Evolutionary conservation across 2,329 filamentous ascomycete species (phyloP).

Genomic region (Trichoderma aggressivum): DNA sequence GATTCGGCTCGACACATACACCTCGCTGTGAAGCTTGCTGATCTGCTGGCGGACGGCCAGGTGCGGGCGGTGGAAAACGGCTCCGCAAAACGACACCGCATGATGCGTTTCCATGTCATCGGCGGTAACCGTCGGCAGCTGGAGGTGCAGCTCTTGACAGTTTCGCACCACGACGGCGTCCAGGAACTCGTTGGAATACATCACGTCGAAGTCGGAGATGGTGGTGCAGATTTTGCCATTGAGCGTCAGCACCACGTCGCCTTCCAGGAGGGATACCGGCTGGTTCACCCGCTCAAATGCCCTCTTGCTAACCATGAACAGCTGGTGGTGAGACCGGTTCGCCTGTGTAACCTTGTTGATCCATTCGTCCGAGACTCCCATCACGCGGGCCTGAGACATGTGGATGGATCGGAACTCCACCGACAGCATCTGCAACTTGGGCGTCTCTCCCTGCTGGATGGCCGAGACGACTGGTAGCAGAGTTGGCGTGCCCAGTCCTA

Average conservation of each 20-base stretch:
- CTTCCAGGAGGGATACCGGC: slow-evolving; percentile 68
- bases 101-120: slow-evolving; percentile 90
- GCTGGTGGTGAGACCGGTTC: slow-evolving; percentile 88
- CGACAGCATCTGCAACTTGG: slow-evolving; percentile 83
- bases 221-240: slow-evolving; percentile 91
- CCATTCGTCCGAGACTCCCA: slow-evolving; percentile 96
- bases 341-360: slow-evolving; percentile 84
- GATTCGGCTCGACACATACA: slow-evolving; percentile 87
- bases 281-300: slow-evolving; percentile 57
- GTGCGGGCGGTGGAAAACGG: slow-evolving; percentile 87
- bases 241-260: slow-evolving; percentile 86
- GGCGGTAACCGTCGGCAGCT: slow-evolving; percentile 80
- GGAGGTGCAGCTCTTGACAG: slow-evolving; percentile 71
- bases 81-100: slow-evolving; percentile 91
- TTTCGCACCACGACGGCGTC: slow-evolving; percentile 85
- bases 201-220: slow-evolving; percentile 88
- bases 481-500: slow-evolving; percentile 85
- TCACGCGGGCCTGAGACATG: slow-evolving; percentile 94
- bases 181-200: slow-evolving; percentile 84
- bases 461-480: slow-evolving; percentile 84
- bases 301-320: slow-evolving; percentile 98
- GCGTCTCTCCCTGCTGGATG: slow-evolving; percentile 75
- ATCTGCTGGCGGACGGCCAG: slow-evolving; percentile 97
- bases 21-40: slow-evolving; percentile 89
- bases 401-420: slow-evolving; percentile 94